Base-by-base conservation (phyloP, 352 stramenopile genomes). In the Phytophthora sansomeana region DNA sequence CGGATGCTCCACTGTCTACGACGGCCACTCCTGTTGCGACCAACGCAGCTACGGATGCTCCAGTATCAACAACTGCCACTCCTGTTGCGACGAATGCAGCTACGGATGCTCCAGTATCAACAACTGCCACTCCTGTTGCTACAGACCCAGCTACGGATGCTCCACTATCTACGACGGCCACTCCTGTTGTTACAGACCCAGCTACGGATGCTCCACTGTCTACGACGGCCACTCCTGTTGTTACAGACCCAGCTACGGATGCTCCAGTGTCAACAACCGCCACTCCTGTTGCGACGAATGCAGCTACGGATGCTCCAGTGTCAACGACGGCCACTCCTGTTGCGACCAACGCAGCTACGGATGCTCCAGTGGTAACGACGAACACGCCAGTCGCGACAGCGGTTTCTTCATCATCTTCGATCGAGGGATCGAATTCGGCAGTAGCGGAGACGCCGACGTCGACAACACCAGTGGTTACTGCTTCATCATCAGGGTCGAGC, bases 401-500 rank as follows among this genome's bases (percentile, higher is more conserved):
- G n/a, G n/a, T n/a, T n/a, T n/a, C n/a, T n/a, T n/a, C n/a, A n/a
- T 44, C 35, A 33, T 52, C 16, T 16, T 53, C 58, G 26, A 44
- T 19, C 6, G 58, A 29, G 1, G 47, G 13, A 33, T 52, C 54
- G 2, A 17, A 6, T 32, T 52, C 52, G 16, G 14, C 42, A n/a
- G 6, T 16, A 14, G 47, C 62, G 24, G 30, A 55, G 33, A 24
- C 16, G 8, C 32, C 32, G 13, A 30, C 8, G 24, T 6, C 43
- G 35, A 9, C 36, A 24, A 38, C 49, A n/a, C 49, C 63, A 8
- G 28, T 35, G 1, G 41, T 32, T 33, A 41, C 52, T 36, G 54
- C 49, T 30, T 38, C 41, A 35, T 56, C 48, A 46, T 50, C 59
- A 29, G 41, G 36, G 21, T 67, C 58, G 6, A 43, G 6, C 16